Base-by-base conservation (phyloP, 2,329 filamentous ascomycete genomes). In the Xylaria sp. region DNA sequence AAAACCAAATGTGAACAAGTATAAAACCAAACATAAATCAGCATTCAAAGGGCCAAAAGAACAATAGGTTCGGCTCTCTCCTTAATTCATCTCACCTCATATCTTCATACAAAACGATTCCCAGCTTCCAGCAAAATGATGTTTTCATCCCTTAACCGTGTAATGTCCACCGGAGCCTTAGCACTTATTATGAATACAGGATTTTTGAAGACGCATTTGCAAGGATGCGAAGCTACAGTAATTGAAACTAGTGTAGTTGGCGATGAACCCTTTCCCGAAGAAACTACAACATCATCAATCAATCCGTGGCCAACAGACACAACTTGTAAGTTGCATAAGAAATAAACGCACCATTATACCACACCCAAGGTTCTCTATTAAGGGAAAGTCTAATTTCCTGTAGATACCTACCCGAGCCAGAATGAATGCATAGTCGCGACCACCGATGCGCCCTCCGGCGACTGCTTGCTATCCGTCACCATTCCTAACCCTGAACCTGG, bases 271-370 rank as follows among this genome's bases (percentile, higher is more conserved):
- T 15, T 7, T 9, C 29, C 27, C 27, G 27, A 17, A 3, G 55
- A 29, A 47, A 60, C 55, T 22, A 39, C 39, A 20, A 47, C 39
- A 29, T 61, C 62, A 22, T 59, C 55, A 25, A 59, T 61, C 33
- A 61, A 60, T 2, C 62, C 62, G 4, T 65, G 62, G 62, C 56
- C 62, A 20, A 65, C 56, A 20, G 56, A 65, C 2, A 39, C 62
- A 3, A 61, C 42, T 3, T 65, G 50, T 65, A 55, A 61, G 62
- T 61, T 10, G 3, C 4, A 33, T 4, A 27, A 17, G 4, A n/a
- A 1, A 11, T 2, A 17, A 5, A 5, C 29, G n/a, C 11, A 13
- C 11, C 20, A 4, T 5, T 3, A 31, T 7, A 22, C 10, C n/a
- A 2, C 13, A 13, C 27, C 2, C 17, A 9, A 45, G 11, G 2